Conservation (phyloP, 768 basidiomycete species). For the Rhizopogon vulgaris region DNA sequence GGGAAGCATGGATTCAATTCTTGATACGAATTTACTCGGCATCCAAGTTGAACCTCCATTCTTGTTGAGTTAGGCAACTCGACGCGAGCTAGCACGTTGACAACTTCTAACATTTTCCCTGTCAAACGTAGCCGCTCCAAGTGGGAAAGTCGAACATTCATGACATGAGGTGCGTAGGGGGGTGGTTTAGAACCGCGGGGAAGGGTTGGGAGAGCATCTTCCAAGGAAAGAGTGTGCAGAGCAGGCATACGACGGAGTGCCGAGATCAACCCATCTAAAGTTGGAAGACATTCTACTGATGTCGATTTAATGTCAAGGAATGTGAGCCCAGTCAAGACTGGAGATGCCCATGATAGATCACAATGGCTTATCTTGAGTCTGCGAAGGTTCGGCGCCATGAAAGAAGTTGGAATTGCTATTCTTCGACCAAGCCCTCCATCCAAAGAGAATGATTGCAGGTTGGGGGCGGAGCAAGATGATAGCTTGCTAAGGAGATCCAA, state of each 20-base stretch:
- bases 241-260: slow-evolving; percentile 29
- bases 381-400: slow-evolving; percentile 26
- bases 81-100: neutral
- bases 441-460: slow-evolving; percentile 26
- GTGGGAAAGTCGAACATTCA: neutral
- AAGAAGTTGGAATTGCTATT: slow-evolving; percentile 3
- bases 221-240: slow-evolving; percentile 29
- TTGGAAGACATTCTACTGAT: slow-evolving; percentile 19
- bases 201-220: slow-evolving; percentile 26
- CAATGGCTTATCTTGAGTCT: slow-evolving; percentile 30
- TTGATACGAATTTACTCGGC: neutral
- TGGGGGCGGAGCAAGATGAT: slow-evolving; percentile 21
- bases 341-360: slow-evolving; percentile 30
- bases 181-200: neutral
- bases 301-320: slow-evolving; percentile 30
- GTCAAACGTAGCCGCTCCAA: neutral
- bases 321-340: slow-evolving; percentile 30
- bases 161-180: neutral
- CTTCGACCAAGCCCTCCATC: slow-evolving; percentile 8
- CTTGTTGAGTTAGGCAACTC: neutral
- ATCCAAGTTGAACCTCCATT: neutral
- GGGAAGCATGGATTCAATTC: neutral
- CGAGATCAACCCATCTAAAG: slow-evolving; percentile 25
- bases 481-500: slow-evolving; percentile 21
- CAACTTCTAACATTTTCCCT: neutral